These are phyloP conservation scores for Eragrostis tef DNA, from an alignment of 202 grass and related monocot species.

Conservation along the genomic window DNA sequence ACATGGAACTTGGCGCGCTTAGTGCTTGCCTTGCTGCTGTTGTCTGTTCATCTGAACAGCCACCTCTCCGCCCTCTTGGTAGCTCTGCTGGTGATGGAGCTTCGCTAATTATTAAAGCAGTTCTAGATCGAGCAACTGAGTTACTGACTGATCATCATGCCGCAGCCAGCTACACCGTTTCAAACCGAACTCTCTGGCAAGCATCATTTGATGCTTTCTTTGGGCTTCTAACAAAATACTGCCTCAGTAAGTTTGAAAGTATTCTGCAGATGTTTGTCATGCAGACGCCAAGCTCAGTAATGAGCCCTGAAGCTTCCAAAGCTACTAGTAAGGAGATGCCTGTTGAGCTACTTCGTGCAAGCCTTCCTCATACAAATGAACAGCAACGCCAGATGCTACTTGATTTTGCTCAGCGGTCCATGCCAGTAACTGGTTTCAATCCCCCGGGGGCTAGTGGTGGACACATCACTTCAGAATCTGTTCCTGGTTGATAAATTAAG, in stretches of 20 bases:
- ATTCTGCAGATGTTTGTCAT: conserved; percentile 83
- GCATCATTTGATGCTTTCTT: conserved; percentile 98
- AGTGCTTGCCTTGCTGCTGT: conserved; percentile 95
- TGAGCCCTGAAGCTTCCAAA: conserved; percentile 72
- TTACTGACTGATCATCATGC: conserved; percentile 77
- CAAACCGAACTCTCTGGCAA: conserved; percentile 91
- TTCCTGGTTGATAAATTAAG: conserved; percentile 71
- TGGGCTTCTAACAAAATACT: conserved; percentile 89
- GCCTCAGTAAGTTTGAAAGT: conserved; percentile 90
- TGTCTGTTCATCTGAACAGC: conserved; percentile 96
- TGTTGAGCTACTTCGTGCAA: conserved; percentile 75
- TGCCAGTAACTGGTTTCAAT: conserved; percentile 68
- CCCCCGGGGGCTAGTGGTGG: conserved; percentile 56
- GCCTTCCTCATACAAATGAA: conserved; percentile 91
- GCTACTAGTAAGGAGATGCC: conserved; percentile 95
- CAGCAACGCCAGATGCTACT: conserved; percentile 78
- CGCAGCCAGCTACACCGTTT: conserved; percentile 61
- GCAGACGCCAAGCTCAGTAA: conserved; percentile 54
- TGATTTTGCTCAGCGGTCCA: conserved; percentile 86
- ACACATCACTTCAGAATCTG: conserved; percentile 74
- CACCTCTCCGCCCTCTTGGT: conserved; percentile 86
- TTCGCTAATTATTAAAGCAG: conserved; percentile 79
- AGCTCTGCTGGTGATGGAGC: conserved; percentile 90
- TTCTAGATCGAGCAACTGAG: conserved; percentile 85
- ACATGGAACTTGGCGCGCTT: conserved; percentile 87